These are phyloP conservation scores for Kodamaea jinghongensis DNA, from an alignment of 805 yeast genomes.

Conservation along the genomic window DNA sequence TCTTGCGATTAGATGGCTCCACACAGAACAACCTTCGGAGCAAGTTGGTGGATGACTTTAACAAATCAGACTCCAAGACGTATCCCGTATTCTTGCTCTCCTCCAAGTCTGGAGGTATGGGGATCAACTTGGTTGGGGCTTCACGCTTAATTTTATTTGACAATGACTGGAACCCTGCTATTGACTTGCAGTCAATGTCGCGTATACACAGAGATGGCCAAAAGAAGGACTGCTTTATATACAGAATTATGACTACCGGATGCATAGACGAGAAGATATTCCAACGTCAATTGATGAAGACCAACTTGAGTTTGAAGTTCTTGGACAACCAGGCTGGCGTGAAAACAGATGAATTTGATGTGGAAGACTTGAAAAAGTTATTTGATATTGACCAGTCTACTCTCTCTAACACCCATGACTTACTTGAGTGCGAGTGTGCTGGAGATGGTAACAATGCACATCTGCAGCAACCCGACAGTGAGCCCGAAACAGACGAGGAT, in stretches of 20 bases:
- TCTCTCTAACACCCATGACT: conserved; percentile 71
- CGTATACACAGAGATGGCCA: conserved; percentile 95
- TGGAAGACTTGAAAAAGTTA: conserved; percentile 67
- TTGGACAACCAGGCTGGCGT: conserved; percentile 40
- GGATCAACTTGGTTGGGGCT: conserved; percentile 87
- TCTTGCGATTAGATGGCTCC: conserved; percentile 76
- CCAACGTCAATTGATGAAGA: conserved; percentile 86
- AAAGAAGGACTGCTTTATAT: conserved; percentile 68
- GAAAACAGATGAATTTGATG: conserved; percentile 65
- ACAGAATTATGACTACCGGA: conserved; percentile 83
- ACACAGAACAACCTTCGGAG: conserved; percentile 69
- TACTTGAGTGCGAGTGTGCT: conserved; percentile 60
- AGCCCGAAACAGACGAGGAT: conserved; percentile 10
- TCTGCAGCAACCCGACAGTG: conserved; percentile 7
- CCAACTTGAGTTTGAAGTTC: conserved; percentile 72
- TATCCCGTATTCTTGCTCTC: conserved; percentile 72
- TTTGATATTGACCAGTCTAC: conserved; percentile 57
- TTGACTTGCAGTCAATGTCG: conserved; percentile 94
- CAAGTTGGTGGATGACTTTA: conserved; percentile 65
- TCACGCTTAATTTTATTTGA: conserved; percentile 82
- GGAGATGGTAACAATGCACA: conserved; percentile 48
- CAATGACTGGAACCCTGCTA: conserved; percentile 96
- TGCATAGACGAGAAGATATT: conserved; percentile 91
- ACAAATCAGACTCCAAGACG: conserved; percentile 39
- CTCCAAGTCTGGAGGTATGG: conserved; percentile 92